Base-by-base conservation (phyloP, 2,329 filamentous ascomycete species). In the Leptodontidium sp. region DNA sequence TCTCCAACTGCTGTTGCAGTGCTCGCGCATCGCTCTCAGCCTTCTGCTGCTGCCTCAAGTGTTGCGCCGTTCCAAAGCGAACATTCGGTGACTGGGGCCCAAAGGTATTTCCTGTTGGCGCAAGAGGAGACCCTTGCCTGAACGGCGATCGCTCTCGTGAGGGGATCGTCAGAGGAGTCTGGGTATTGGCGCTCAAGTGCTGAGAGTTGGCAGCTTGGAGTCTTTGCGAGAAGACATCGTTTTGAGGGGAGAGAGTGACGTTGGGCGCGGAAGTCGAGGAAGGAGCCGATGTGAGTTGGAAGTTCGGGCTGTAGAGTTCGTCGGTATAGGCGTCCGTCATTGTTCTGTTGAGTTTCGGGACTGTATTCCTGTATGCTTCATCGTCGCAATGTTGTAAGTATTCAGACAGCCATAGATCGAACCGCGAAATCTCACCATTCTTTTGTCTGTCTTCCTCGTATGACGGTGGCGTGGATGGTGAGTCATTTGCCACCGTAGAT, bases 321-420 rank as follows among this genome's bases (percentile, higher is more conserved):
- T 97, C 94, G 75, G 89, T 87, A 77, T 92, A 95, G 61, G 93
- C 87, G 77, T 97, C 93, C 21, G 93, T 95, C 82, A 96, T 93
- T 0, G 94, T 96, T 67, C 93, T 87, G 74, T 94, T 91, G 72
- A 97, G 87, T 80, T 95, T 96, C 32, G 94, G 91, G 32, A 90
- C 83, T 49, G 84, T 83, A 70, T 83, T 83, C 88, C 86, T 89
- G 84, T 75, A 80, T 83, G 79, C 77, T 82, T 80, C 77, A 77
- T 67, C 26, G 62, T 73, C 70, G 69, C 66, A 81, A 79, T 84
- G 81, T 78, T 82, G 90, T 94, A 89, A 94, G 91, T 87, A 89
- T 78, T 87, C 82, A 80, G 87, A 82, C 82, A 88, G 83, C 85
- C 85, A 86, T 61, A 77, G 75, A 73, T 77, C 76, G 69, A 76